A percentile compares a stretch with the other conserved stretches of the same genome.
phyloP scores from a whole-genome alignment of 1,284 basidiomycete species.

The Pascua guehoae region DNA sequence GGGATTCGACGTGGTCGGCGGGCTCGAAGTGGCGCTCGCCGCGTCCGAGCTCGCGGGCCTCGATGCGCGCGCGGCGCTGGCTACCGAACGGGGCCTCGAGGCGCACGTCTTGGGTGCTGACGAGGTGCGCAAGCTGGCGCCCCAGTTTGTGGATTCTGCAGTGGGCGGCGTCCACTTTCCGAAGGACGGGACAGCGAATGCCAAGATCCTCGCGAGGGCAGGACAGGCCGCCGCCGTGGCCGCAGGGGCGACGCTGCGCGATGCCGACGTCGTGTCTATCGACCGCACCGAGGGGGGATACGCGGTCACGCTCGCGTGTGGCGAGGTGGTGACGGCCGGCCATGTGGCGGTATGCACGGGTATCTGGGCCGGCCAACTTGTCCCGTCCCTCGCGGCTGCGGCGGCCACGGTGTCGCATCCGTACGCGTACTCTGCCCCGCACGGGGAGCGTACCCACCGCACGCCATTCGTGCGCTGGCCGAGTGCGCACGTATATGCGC shows the following conservation, averaged over 20 bases:
- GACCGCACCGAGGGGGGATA: neutral
- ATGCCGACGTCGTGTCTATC: slow-evolving; percentile 16
- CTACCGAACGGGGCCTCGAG: slow-evolving; percentile 8
- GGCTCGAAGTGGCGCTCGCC: slow-evolving; percentile 16
- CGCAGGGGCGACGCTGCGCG: slow-evolving; percentile 14
- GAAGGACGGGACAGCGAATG: slow-evolving; percentile 24
- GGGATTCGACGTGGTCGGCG: slow-evolving; percentile 22
- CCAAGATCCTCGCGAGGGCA: slow-evolving; percentile 8
- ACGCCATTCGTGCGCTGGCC: slow-evolving; percentile 30
- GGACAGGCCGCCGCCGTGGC: slow-evolving; percentile 14
- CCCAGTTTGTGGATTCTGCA: slow-evolving; percentile 12
- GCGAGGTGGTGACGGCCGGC: neutral
- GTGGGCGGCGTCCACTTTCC: slow-evolving; percentile 12
- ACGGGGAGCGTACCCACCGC: neutral
- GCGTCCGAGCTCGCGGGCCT: neutral
- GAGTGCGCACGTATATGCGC: slow-evolving; percentile 22
- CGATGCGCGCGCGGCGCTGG: slow-evolving; percentile 5
- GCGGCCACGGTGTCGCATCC: slow-evolving; percentile 27
- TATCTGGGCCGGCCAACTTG: slow-evolving; percentile 26
- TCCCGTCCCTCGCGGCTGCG: slow-evolving; percentile 3
- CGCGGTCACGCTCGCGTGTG: neutral
- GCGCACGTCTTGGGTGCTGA: slow-evolving; percentile 10
- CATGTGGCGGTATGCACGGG: slow-evolving; percentile 24
- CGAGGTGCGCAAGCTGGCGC: slow-evolving; percentile 10
- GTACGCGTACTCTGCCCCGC: slow-evolving; percentile 19